Base-by-base conservation (phyloP, 2,329 filamentous ascomycete species). In the Cryphonectria naterciae region DNA sequence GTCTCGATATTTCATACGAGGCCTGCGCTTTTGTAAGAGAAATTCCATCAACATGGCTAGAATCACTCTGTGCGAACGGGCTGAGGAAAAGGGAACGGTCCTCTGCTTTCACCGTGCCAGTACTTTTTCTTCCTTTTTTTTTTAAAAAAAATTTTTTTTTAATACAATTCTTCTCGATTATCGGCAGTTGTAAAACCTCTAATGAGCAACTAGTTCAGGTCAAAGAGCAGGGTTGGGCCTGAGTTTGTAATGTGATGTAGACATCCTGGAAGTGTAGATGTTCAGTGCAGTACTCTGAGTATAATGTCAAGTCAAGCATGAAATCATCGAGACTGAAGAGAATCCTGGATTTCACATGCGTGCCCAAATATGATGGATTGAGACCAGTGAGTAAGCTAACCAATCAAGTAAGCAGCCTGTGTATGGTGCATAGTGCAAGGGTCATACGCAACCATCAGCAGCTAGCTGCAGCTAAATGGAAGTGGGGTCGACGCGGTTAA, bases 401-500 rank as follows among this genome's bases (percentile, higher is more conserved):
- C 37, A 63, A 43, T 46, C 32, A 49, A n/a, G 28, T 52, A 52
- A 65, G 62, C 58, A 65, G 6, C 25, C 43, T 19, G 15, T 4
- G 4, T n/a, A 22, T 19, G 43, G 43, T 22, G 8, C 43, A 49
- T 49, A 49, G 43, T 32, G 22, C 62, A 49, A 28, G 41, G 61
- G 25, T 35, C 28, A 17, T 43, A 8, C 6, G 43, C 43, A 49
- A 49, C 43, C 43, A 17, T 7, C 17, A 49, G 17, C 37, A 37
- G 43, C 11, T n/a, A 39, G 63, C 63, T 49, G 28, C 41, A 65
- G 28, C 63, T 46, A 49, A 49, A 65, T 49, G 25, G 63, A 25
- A 35, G 62, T 64, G 62, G 63, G 41, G 63, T 22, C 22, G 63
- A 65, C 63, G 43, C 63, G 63, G 19, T 65, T 25, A 39, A 52